phyloP scores from a whole-genome alignment of 371 early-diverging fungal genomes.

The Mucor mucedo region DNA sequence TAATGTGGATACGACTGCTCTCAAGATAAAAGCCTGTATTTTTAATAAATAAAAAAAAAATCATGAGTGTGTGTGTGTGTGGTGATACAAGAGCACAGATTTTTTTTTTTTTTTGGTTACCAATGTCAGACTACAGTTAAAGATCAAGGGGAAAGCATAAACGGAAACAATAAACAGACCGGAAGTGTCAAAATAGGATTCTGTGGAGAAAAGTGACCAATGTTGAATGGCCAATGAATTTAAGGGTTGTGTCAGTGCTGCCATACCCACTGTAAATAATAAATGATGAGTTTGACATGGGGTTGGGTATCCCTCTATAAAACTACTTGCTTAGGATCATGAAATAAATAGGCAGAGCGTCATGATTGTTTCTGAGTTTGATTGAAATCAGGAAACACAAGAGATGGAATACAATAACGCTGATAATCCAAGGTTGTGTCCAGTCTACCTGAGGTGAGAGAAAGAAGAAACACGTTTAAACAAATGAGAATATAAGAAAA shows the following conservation, averaged over 20 bases:
- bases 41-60: not conserved
- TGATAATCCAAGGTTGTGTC: slow-evolving; percentile 50
- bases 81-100: too few species aligned
- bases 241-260: slow-evolving; percentile 40
- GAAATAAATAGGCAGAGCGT: slow-evolving; percentile 35
- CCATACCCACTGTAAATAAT: slow-evolving; percentile 41
- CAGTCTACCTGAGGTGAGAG: slow-evolving; percentile 45
- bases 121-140: slow-evolving; percentile 45
- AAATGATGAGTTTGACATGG: not conserved
- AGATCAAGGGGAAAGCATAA: slow-evolving; percentile 51
- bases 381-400: slow-evolving; percentile 32
- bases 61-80: not conserved
- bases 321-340: slow-evolving; percentile 38
- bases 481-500: not conserved
- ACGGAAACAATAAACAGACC: slow-evolving; percentile 52
- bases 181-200: slow-evolving; percentile 52
- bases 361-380: slow-evolving; percentile 32
- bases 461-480: too few species aligned
- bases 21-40: slow-evolving; percentile 34
- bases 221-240: slow-evolving; percentile 44
- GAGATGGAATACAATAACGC: slow-evolving; percentile 43
- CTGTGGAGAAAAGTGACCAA: slow-evolving; percentile 41
- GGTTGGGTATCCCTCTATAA: not conserved
- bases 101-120: too few species aligned
- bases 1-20: slow-evolving; percentile 30